A percentile compares a stretch with the other conserved stretches of the same genome.
Evolutionary conservation across 805 yeast genomes (phyloP).

Genomic region (Starmerella roubikii): DNA sequence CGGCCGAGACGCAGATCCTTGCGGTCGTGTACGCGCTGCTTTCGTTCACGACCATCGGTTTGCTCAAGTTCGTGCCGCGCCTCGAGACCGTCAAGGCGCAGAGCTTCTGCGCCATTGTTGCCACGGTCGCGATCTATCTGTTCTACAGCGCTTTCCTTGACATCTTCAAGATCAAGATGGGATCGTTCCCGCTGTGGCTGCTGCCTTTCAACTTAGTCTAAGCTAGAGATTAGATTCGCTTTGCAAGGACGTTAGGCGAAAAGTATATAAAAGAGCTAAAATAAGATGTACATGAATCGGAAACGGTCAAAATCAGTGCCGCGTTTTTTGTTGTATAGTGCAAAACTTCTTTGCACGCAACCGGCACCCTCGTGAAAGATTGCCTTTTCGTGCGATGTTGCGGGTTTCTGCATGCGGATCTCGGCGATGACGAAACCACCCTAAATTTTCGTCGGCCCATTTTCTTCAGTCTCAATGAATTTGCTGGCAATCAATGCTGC

Average conservation of each 20-base stretch:
- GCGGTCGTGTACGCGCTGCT: slow-evolving; percentile 46
- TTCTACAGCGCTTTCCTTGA: slow-evolving; percentile 50
- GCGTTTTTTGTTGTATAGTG: no score
- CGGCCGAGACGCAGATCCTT: slow-evolving; percentile 79
- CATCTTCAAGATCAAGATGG: slow-evolving; percentile 56
- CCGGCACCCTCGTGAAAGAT: no score
- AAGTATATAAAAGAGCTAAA: no score
- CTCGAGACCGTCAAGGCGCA: slow-evolving; percentile 35
- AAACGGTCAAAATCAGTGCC: no score
- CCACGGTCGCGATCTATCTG: slow-evolving; percentile 37
- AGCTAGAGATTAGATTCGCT: no score
- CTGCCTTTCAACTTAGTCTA: slow-evolving; percentile 23
- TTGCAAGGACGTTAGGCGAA: no score
- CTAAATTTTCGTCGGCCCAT: not conserved
- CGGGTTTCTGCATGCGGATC: no score
- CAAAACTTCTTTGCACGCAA: no score
- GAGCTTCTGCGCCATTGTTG: slow-evolving; percentile 34
- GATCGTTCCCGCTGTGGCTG: slow-evolving; percentile 64
- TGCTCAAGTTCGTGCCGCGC: slow-evolving; percentile 45
- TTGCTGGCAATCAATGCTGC: slow-evolving; percentile 15
- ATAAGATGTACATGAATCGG: no score
- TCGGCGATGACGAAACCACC: no score
- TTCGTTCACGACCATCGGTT: slow-evolving; percentile 43
- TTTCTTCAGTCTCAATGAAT: not conserved
- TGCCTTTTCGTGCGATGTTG: no score